Conservation (phyloP, 2,329 filamentous ascomycete genomes). For the Aspergillus sp. region DNA sequence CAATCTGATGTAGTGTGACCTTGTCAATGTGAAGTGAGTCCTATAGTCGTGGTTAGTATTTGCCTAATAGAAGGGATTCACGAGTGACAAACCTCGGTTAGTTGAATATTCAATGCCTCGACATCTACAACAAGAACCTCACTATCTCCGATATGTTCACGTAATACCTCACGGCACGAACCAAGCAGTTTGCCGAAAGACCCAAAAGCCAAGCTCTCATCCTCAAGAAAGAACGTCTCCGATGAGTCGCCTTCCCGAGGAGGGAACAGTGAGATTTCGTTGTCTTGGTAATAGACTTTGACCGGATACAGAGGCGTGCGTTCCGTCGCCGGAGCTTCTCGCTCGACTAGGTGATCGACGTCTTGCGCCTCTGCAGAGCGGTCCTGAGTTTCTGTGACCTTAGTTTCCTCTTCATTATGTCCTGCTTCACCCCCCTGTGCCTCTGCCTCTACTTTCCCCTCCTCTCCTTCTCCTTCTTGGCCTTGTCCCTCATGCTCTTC, state of each 20-base stretch:
- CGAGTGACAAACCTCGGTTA: constrained; percentile 56
- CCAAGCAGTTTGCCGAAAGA: constrained; percentile 58
- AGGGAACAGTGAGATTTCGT: constrained; percentile 61
- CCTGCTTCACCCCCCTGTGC: constrained; percentile 4
- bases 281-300: constrained; percentile 57
- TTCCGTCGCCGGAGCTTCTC: constrained; percentile 6
- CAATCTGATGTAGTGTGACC: constrained; percentile 57
- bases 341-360: constrained; percentile 1
- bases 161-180: constrained; percentile 57
- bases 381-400: background rate
- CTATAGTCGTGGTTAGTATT: constrained; percentile 41
- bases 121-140: constrained; percentile 60
- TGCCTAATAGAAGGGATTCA: constrained; percentile 6
- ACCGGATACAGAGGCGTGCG: constrained; percentile 47
- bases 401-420: background rate
- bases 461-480: constrained; percentile 11
- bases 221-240: constrained; percentile 58
- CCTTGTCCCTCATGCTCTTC: background rate
- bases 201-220: constrained; percentile 56
- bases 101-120: constrained; percentile 56
- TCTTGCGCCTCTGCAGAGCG: background rate
- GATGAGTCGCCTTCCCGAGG: constrained; percentile 55
- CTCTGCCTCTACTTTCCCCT: constrained; percentile 13
- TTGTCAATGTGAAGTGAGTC: constrained; percentile 51
- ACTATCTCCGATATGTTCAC: constrained; percentile 56